Conservation (phyloP, 768 basidiomycete species). For the Postia placenta region DNA sequence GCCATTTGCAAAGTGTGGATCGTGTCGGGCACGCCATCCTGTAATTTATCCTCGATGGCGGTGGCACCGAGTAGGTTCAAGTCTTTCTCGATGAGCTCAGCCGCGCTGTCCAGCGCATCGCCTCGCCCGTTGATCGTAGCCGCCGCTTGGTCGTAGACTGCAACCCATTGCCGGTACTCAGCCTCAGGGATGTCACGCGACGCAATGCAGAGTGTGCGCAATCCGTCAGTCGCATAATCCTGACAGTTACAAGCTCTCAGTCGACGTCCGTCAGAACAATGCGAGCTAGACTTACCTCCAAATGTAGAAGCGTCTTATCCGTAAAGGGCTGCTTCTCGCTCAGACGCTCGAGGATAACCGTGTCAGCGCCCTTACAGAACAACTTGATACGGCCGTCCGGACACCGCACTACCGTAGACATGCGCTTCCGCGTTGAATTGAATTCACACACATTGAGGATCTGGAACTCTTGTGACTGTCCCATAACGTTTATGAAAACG, state of each 20-base stretch:
- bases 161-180: conserved; percentile 86
- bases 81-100: conserved; percentile 94
- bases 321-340: conserved; percentile 77
- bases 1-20: conserved; percentile 98
- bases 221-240: conserved; percentile 97
- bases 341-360: conserved; percentile 92
- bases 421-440: conserved; percentile 95
- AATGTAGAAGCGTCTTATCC: conserved; percentile 82
- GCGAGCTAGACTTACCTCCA: conserved; percentile 54
- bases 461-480: conserved; percentile 72
- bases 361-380: conserved; percentile 97
- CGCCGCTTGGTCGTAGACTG: conserved; percentile 87
- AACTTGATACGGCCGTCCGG: conserved; percentile 91
- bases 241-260: too few species aligned
- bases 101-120: conserved; percentile 90
- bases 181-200: conserved; percentile 87
- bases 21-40: conserved; percentile 97
- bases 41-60: conserved; percentile 97
- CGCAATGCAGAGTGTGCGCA: conserved; percentile 94
- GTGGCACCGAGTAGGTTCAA: conserved; percentile 92
- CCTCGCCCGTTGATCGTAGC: conserved; percentile 93
- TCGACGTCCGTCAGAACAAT: conserved; percentile 1
- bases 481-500: conserved; percentile 80
- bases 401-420: conserved; percentile 89
- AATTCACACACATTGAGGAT: conserved; percentile 98